Evolutionary conservation across 805 yeast genomes (phyloP), one percentile per base, ranked within the genome.

Genomic region (Candida lessepsii): DNA sequence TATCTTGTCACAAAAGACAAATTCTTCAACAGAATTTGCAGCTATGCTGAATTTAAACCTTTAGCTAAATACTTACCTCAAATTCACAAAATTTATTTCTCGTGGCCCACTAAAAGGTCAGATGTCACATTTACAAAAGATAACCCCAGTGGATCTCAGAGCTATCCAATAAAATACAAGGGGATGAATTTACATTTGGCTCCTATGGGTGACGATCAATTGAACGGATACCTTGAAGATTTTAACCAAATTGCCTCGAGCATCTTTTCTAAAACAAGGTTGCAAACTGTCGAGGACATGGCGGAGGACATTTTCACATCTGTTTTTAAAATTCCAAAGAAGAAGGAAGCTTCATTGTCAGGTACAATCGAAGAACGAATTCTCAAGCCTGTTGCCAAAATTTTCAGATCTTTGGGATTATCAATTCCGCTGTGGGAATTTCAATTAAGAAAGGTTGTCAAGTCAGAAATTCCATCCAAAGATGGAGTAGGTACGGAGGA

Each of bases 201-300:
- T 29, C 31, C 31, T 29, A 29, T 29, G 31, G 31, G 20, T 29
- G 9, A 29, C n/a, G 31, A 29, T 29, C 20, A 29, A 29, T 29
- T 29, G n/a, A 29, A 29, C n/a, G 20, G 21, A 29, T 29, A 29
- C 10, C 20, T 29, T 16, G 31, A 29, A 17, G 31, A 15, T 29
- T 29, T 29, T 20, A 15, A 29, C 31, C 19, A 29, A 29, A 29
- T 29, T 20, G 11, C 31, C 31, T 29, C 31, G 20, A 29, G 31
- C 16, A 29, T 29, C 20, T 29, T 29, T 15, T 29, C 31, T 16
- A 15, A 29, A 19, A 17, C 31, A 29, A 29, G 31, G 11, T 29
- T 16, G 31, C n/a, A 29, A 29, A 29, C 31, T 29, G n/a, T 29
- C 21, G 13, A 29, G 21, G 20, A 29, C 21, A 29, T 29, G 31